Evolutionary conservation across 441 rosid species (phyloP), one percentile per base, ranked within the genome.

Genomic region (Gossypium lobatum): DNA sequence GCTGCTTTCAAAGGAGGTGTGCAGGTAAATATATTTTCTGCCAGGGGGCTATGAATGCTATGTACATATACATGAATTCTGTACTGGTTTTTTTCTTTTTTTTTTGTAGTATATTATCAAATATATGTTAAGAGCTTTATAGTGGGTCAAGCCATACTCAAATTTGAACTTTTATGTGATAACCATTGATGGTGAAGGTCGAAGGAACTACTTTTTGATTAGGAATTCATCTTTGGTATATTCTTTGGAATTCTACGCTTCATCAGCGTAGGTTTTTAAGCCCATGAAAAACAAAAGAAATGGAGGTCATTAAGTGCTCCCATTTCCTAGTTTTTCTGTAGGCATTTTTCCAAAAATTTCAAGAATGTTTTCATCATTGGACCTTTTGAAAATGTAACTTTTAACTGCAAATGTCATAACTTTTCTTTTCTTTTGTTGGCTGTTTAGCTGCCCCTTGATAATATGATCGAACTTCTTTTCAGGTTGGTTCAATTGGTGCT

Each of bases 401-500:
- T 7, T 53, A 34, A 59, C 31, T 70, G 61, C 37, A 52, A 50
- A 52, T 52, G 26, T 31, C 14, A 26, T 34, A 50, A 8, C 42
- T 58, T 17, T 34, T 53, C 54, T 34, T 6, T 11, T 65, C 1
- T 37, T 50, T 20, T 50, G 20, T 73, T 64, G 21, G 69, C 28
- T 55, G 25, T 6, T 25, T 20, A 25, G 25, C 28, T 63, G 20
- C 37, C 39, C 18, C 28, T 18, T 1, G 31, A 8, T 74, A 11
- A 57, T 17, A 10, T 50, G 68, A 67, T 37, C 18, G 16, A 46
- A 37, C 17, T 37, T 1, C 69, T 70, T 39, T 34, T 71, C 87
- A 94, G 98, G 98, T 95, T 77, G 98, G 98, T 75, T 83, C 98
- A 50, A 91, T 95, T 70, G 98, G 88, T 76, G 98, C 93, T 72